These are phyloP conservation scores for Phyllosticta ampelicida DNA, from an alignment of 2,329 filamentous ascomycete genomes.

Conservation along the genomic window DNA sequence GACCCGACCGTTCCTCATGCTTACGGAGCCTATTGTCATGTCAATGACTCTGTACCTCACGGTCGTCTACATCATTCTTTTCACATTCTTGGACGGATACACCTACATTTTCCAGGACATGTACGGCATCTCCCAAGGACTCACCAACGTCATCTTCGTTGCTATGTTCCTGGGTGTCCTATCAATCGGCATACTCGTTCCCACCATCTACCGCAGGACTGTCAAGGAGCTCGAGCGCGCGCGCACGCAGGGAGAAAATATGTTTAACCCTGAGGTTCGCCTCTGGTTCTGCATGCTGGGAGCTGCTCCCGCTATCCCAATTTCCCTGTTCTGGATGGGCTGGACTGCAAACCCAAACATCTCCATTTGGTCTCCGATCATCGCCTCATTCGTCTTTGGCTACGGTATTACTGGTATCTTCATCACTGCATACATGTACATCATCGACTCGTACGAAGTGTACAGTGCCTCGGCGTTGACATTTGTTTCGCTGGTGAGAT, in stretches of 20 bases:
- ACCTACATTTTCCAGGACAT: constrained; percentile 41
- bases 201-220: constrained; percentile 36
- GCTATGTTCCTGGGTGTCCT: constrained; percentile 36
- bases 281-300: constrained; percentile 44
- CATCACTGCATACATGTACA: constrained; percentile 37
- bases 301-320: constrained; percentile 37
- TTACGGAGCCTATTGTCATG: constrained; percentile 38
- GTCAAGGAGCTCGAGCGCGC: constrained; percentile 33
- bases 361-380: constrained; percentile 42
- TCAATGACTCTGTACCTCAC: constrained; percentile 42
- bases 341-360: constrained; percentile 40
- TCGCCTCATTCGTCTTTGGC: constrained; percentile 43
- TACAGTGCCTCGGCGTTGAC: constrained; percentile 42
- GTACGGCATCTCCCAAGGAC: constrained; percentile 35
- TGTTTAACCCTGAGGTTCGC: constrained; percentile 42
- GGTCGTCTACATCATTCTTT: constrained; percentile 44
- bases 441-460: constrained; percentile 46
- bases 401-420: constrained; percentile 41
- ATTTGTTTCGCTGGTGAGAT: constrained; percentile 29
- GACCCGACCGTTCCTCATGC: constrained; percentile 19
- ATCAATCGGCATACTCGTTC: constrained; percentile 29
- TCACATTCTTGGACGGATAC: constrained; percentile 44
- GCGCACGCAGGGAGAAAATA: constrained; percentile 25
- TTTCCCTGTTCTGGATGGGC: constrained; percentile 48
- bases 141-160: constrained; percentile 39